phyloP scores from a whole-genome alignment of 257 asterid species.

The Mentha longifolia region DNA sequence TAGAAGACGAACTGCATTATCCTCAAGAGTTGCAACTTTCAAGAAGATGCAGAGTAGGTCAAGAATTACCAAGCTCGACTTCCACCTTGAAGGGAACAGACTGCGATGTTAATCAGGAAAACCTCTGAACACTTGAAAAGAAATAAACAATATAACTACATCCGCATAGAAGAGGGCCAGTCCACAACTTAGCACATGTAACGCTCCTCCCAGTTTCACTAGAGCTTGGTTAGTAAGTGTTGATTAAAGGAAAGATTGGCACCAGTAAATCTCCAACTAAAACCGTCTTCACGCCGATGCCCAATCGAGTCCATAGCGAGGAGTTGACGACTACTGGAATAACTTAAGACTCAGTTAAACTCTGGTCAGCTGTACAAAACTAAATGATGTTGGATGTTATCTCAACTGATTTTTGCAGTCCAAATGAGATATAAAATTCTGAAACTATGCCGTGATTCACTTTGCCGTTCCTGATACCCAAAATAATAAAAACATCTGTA shows the following conservation, averaged over 20 bases:
- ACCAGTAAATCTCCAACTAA: slow-evolving; percentile 32
- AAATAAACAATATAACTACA: slow-evolving; percentile 28
- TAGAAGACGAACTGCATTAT: slow-evolving; percentile 34
- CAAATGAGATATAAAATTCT: slow-evolving; percentile 27
- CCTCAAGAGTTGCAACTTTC: slow-evolving; percentile 36
- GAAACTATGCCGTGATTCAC: slow-evolving; percentile 23
- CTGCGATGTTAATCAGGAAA: slow-evolving; percentile 31
- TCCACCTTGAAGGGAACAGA: slow-evolving; percentile 27
- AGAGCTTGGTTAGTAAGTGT: slow-evolving; percentile 18
- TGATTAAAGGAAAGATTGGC: slow-evolving; percentile 31
- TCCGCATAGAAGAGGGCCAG: slow-evolving; percentile 25
- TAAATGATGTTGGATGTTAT: neutral
- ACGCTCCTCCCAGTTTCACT: slow-evolving; percentile 28
- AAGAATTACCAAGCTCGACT: slow-evolving; percentile 34
- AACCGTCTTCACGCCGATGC: slow-evolving; percentile 40
- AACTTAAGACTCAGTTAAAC: slow-evolving; percentile 20
- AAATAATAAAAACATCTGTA: slow-evolving; percentile 22
- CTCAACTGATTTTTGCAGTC: slow-evolving; percentile 11
- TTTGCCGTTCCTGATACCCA: slow-evolving; percentile 39
- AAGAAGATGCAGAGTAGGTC: slow-evolving; percentile 34
- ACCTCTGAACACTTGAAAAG: slow-evolving; percentile 22
- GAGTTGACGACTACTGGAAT: slow-evolving; percentile 7
- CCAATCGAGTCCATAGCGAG: slow-evolving; percentile 34
- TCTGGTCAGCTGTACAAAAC: slow-evolving; percentile 20
- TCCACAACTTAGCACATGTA: slow-evolving; percentile 24